Base-by-base conservation (phyloP, 2,329 filamentous ascomycete genomes). In the Thielaviopsis musarum region DNA sequence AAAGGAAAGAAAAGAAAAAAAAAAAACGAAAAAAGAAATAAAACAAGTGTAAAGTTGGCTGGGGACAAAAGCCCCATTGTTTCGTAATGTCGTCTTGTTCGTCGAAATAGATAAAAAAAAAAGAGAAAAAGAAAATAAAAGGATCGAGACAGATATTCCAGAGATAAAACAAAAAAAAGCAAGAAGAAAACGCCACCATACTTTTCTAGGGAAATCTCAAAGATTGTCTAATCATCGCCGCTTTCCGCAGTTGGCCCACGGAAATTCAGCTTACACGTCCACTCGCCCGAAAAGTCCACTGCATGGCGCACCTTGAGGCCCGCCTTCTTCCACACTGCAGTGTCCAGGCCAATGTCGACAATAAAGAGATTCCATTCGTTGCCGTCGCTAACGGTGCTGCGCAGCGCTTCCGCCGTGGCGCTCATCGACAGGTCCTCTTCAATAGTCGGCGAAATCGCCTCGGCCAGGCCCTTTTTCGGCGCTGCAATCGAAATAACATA, bases 401-500 rank as follows among this genome's bases (percentile, higher is more conserved):
- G 48, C 15, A 56, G 28, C 12, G 63, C 62, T 61, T 65, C 58
- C 62, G 66, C 58, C 64, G 68, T 22, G 1, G 45, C 38, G 34
- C 52, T 62, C 17, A 57, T 26, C 38, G 55, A 52, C 2, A 61
- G 54, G 5, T 52, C 64, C 60, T 57, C 65, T 15, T 61, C 66
- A 9, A 63, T 64, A 7, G 51, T 59, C 15, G 62, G 58, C 22
- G 82, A 78, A 64, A 95, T 77, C 0, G 87, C 88, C 66, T 88
- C 87, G 6, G 96, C 72, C 1, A 97, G 73, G 0, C 93, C 93
- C 2, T 82, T 83, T 67, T 95, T 90, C 0, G 93, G 91, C 1
- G 88, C 90, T 1, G 88, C 91, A 58, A 97, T 81, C 30, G 87
- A 85, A 3, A 95, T 84, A 24, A 97, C 84, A 62, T 87, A 89